These are phyloP conservation scores for Umbellularia californica DNA, from an alignment of 164 flowering plant genomes.

Conservation along the genomic window DNA sequence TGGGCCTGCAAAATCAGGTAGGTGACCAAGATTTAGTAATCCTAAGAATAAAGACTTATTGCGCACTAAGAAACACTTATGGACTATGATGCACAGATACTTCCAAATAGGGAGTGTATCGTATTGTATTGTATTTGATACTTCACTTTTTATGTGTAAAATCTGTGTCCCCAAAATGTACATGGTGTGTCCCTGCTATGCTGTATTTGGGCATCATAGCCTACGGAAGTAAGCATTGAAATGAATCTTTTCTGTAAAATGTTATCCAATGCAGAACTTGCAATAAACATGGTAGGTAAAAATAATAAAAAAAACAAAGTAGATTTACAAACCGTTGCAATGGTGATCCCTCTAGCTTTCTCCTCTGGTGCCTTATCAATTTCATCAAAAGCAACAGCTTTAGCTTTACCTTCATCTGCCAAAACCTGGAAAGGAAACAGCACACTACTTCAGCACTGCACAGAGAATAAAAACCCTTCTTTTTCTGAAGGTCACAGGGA, in stretches of 20 bases:
- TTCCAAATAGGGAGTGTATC: too few relatives aligned
- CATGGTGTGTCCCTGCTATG: too few relatives aligned
- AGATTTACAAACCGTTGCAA: conserved; percentile 66
- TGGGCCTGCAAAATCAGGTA: conserved; percentile 63
- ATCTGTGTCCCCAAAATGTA: too few relatives aligned
- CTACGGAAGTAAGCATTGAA: neutral
- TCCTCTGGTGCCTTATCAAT: conserved; percentile 99
- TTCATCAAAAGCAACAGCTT: conserved; percentile 93
- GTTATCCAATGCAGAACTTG: neutral
- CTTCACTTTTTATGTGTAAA: too few relatives aligned
- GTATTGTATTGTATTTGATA: too few relatives aligned
- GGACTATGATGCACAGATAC: too few relatives aligned
- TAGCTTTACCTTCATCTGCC: conserved; percentile 93
- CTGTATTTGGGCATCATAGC: too few relatives aligned
- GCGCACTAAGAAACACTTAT: neutral
- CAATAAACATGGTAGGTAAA: neutral
- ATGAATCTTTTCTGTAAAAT: neutral
- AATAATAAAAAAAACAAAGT: neutral
- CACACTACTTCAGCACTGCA: neutral
- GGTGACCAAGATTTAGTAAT: neutral
- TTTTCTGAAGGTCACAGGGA: too few relatives aligned
- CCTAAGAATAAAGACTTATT: neutral
- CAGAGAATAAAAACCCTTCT: neutral
- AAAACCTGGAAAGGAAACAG: conserved; percentile 48
- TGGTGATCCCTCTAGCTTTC: conserved; percentile 96